Base-by-base conservation (phyloP, 192 early-diverging fungal species). In the Linnemannia hyalina region DNA sequence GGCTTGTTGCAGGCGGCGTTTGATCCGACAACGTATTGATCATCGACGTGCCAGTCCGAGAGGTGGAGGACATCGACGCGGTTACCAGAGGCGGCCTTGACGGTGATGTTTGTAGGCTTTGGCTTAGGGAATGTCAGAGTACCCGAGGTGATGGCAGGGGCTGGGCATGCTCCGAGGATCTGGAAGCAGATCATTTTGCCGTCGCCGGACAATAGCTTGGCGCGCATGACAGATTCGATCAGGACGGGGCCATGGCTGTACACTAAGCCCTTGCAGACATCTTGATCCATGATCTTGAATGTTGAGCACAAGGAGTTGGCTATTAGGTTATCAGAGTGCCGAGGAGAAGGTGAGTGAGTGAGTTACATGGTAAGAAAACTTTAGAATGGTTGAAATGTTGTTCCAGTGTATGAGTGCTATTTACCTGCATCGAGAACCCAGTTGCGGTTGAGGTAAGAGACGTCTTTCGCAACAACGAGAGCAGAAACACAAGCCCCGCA, bases 1-100 rank as follows among this genome's bases (percentile, higher is more conserved):
- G 91, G 91, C 29, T 81, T 88, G 79, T 88, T 85, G 80, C 91
- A 92, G 5, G 74, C 80, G 4, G 80, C 89, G 49, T 92, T 89
- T 8, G 90, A 46, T 41, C 90, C 90, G 46, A 75, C 18, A 38
- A 47, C 54, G 57, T 84, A 84, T 22, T 76, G 26, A 49, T 89
- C 88, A 77, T 68, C 69, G 47, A 68, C 73, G n/a, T 57, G 77
- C 76, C 54, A 85, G 54, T 91, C 90, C 6, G 89, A 90, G 18
- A 91, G 69, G 65, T 91, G 90, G 29, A 91, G 81, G 23, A 91
- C 86, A 36, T 88, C 89, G 29, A 91, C 71, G 38, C 70, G 83
- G 29, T 78, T 47, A 11, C 81, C 85, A 16, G 77, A 82, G 7
- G 75, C 75, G 18, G 78, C 22, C 3, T 77, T 83, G 22, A 55